Base-by-base conservation (phyloP, 2,329 filamentous ascomycete genomes). In the Paradendryphiella salina region DNA sequence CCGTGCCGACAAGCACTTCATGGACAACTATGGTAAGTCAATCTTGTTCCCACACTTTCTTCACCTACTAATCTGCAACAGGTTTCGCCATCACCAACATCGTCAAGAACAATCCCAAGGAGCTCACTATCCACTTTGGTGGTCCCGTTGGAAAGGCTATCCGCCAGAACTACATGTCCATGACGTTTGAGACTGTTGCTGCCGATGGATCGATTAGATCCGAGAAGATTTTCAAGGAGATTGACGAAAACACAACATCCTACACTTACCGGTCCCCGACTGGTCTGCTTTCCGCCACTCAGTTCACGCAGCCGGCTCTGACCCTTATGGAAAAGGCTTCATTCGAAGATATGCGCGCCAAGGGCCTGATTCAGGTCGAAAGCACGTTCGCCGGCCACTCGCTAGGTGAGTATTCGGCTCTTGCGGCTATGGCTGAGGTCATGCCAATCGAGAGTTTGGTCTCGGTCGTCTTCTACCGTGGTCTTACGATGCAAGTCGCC, bases 261-360 rank as follows among this genome's bases (percentile, higher is more conserved):
- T 99, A 99, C 81, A 99, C 94, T 1, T 99, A 97, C 81, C 85
- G 89, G 52, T 99, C 94, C 10, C 94, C 94, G 1, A 95, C 90
- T 2, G 94, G 94, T 67, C 83, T 99, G 46, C 83, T 99, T 32
- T 99, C 94, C 31, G 94, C 95, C 3, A 99, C 94, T 4, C 94
- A 99, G 73, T 99, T 99, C 80, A 99, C 94, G 0, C 94, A 99
- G 77, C 94, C 94, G 28, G 94, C 94, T 42, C 80, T 99, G 65
- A 99, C 94, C 0, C 83, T 99, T 41, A 99, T 99, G 95, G 94
- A 99, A 81, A 99, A 99, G 84, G 94, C 94, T 52, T 96, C 90
- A 67, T 99, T 99, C 65, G 94, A 97, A 77, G 95, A 99, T 75
- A 97, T 99, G 94, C 90, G 90, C 70, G 84, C 91, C 66, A 97